Evolutionary conservation across 2,329 filamentous ascomycete genomes (phyloP), one percentile per base, ranked within the genome.

Genomic region (Fusarium burgessii): DNA sequence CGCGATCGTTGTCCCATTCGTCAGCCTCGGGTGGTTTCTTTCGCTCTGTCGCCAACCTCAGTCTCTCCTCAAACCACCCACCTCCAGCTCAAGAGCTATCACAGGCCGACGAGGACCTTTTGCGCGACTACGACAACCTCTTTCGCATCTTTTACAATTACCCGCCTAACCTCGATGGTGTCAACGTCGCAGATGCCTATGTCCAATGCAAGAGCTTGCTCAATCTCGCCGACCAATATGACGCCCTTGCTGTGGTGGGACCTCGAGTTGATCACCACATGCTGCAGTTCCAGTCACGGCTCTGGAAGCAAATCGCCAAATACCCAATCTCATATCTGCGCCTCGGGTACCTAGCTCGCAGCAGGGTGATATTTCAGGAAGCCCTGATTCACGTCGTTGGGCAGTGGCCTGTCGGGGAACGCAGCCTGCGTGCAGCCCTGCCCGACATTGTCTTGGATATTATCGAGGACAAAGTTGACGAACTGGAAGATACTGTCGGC

Each of bases 111-210:
- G 85, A 93, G 76, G 93, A 97, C 71, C 87, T 94, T 25, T 86
- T 98, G 49, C 93, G 93, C 74, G 93, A 98, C 82, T 98, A 98
- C 81, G 94, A 97, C 79, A 98, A 98, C 79, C 87, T 98, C 25
- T 97, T 98, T 80, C 93, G 95, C 75, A 92, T 96, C 68, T 97
- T 98, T 84, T 98, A 98, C 86, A 97, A 98, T 80, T 93, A 97
- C 79, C 85, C 94, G 0, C 95, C 95, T 0, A 78, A 90, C 1
- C 87, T 98, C 35, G 95, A 97, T 81, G 88, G 89, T 29, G 87
- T 96, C 79, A 97, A 96, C 79, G 97, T 98, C 71, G 94, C 94
- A 58, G 92, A 94, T 67, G 94, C 95, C 27, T 98, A 98, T 78
- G 91, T 96, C 45, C 94, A 98, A 81, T 97, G 94, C 87, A 97